These are phyloP conservation scores for Asterochloris sp. DNA, from an alignment of 139 green algal species.

Conservation along the genomic window DNA sequence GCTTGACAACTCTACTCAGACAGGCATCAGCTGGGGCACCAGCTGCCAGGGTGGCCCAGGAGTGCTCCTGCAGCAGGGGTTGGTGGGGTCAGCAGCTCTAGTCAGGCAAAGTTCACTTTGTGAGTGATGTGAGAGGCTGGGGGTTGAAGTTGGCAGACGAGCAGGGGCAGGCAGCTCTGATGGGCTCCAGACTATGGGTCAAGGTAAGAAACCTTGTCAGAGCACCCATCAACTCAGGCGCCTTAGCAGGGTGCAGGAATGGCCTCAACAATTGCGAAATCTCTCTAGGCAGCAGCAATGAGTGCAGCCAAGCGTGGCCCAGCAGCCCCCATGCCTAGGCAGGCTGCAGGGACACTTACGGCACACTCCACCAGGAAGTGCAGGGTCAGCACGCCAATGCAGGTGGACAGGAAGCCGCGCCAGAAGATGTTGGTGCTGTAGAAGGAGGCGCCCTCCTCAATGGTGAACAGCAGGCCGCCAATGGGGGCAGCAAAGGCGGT, in stretches of 20 bases:
- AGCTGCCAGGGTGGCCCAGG: conserved; percentile 3
- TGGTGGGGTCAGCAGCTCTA: neutral
- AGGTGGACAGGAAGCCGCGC: conserved; percentile 67
- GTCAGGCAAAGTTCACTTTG: neutral
- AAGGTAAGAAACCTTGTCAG: no score
- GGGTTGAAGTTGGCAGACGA: no score
- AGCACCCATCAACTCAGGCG: no score
- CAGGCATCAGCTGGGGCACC: neutral
- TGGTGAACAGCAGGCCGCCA: conserved; percentile 70
- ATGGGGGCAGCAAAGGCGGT: conserved; percentile 71
- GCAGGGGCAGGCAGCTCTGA: no score
- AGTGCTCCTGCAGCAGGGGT: conserved; percentile 10
- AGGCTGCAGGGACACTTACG: no score
- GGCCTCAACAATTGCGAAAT: no score
- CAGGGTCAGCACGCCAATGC: conserved; percentile 53
- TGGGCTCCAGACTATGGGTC: no score
- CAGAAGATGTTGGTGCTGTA: conserved; percentile 70
- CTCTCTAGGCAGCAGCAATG: no score
- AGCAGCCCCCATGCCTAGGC: no score
- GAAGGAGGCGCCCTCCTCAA: conserved; percentile 87
- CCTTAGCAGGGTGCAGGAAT: no score
- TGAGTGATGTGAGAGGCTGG: neutral
- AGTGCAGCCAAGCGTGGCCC: no score
- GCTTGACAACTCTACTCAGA: neutral
- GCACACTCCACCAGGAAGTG: conserved; percentile 43